Evolutionary conservation across 108 stramenopile species (phyloP), one percentile per base, ranked within the genome.

Genomic region (Cyclotella choctawhatcheeana): DNA sequence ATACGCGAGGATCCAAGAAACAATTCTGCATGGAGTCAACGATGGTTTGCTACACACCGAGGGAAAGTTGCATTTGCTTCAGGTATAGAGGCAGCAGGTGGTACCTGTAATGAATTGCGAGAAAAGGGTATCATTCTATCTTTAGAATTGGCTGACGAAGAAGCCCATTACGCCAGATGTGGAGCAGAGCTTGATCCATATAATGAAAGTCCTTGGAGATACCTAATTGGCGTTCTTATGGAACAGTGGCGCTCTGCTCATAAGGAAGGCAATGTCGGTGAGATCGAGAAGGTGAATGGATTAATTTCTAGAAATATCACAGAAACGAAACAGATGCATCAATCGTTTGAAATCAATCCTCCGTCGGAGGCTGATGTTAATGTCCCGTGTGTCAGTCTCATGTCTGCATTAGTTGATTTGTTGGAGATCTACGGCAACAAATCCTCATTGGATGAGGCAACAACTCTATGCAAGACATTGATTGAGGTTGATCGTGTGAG

Each of bases 1-100:
- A 82, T 98, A 40, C 51, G 69, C 17, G 51, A 71, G 24, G 99
- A 99, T 66, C 76, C 89, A n/a, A 83, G 97, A 26, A 99, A 99
- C 78, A 99, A 99, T 76, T 93, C 91, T 20, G 99, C 96, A 7
- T 99, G 99, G 99, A 98, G 97, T 84, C 95, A 98, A 58, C 84
- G 97, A 14, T 98, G 97, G 96, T 97, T 97, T 79, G 94, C 90
- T n/a, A 53, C 77, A 7, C 93, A 97, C 65, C 60, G 74, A 45
- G 84, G 85, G 12, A 35, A 71, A 30, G 65, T 72, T 50, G 44
- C 75, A 52, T 35, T 44, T 5, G 3, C 2, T 31, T 29, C 55
- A 30, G 29, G 51, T 40, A 8, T 40, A 5, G 2, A 10, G 22
- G 24, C 10, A 2, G n/a, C 10, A n/a, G n/a, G n/a, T 5, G 24